A percentile compares a stretch with the other conserved stretches of the same genome.
Conservation (phyloP, 1,284 basidiomycete species). For the Marasmius sp. region DNA sequence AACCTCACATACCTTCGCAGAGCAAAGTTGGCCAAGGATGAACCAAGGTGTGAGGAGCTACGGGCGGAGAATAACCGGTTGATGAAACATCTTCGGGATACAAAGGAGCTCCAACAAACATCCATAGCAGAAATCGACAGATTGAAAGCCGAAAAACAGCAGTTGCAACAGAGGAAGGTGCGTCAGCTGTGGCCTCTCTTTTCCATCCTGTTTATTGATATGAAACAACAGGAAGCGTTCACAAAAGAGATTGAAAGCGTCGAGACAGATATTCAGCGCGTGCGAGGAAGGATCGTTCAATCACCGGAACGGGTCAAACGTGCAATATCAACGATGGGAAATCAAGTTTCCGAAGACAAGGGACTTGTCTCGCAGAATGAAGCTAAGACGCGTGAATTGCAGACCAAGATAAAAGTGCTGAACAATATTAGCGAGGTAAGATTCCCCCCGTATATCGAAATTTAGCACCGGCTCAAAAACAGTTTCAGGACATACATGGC, state of each 20-base stretch:
- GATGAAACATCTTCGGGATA: conserved; percentile 61
- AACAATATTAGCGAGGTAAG: conserved; percentile 74
- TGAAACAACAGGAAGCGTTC: conserved; percentile 49
- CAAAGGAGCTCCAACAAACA: conserved; percentile 63
- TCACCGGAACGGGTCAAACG: conserved; percentile 85
- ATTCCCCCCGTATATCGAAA: neutral
- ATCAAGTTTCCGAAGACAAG: conserved; percentile 60
- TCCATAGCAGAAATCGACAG: conserved; percentile 60
- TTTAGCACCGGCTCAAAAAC: neutral
- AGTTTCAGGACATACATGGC: conserved; percentile 58
- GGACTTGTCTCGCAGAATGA: conserved; percentile 61
- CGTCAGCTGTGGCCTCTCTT: conserved; percentile 1
- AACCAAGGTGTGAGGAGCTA: conserved; percentile 65
- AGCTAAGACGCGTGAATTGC: conserved; percentile 72
- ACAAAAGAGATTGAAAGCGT: conserved; percentile 56
- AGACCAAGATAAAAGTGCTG: conserved; percentile 70
- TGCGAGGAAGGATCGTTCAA: conserved; percentile 76
- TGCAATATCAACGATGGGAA: conserved; percentile 72
- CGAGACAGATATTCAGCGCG: conserved; percentile 58
- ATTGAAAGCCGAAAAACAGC: conserved; percentile 67
- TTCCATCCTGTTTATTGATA: conserved; percentile 1
- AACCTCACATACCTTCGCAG: conserved; percentile 32
- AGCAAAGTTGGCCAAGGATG: conserved; percentile 66
- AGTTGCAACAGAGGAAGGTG: conserved; percentile 57
- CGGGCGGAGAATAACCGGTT: conserved; percentile 61